Conservation (phyloP, 2,329 filamentous ascomycete genomes). For the Annulohypoxylon truncatum region DNA sequence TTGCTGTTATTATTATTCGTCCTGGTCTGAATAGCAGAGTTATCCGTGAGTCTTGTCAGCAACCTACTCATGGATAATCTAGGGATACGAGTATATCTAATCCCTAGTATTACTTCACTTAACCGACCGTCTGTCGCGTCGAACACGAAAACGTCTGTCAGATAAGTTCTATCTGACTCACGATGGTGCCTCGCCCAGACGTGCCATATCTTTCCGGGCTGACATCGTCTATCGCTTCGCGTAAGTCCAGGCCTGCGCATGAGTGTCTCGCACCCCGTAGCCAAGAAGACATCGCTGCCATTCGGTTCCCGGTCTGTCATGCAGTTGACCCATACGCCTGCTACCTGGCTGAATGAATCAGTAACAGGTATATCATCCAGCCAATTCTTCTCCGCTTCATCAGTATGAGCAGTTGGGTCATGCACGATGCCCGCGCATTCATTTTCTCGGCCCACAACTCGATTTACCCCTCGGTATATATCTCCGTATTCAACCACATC, state of each 20-base stretch:
- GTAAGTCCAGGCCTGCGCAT: not conserved
- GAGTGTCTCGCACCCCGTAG: not conserved
- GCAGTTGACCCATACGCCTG: constrained; percentile 51
- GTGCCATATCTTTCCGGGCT: not conserved
- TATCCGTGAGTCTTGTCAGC: constrained; percentile 38
- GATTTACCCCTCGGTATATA: constrained; percentile 51
- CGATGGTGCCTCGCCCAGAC: constrained; percentile 11
- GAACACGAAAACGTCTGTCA: constrained; percentile 52
- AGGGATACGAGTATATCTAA: constrained; percentile 46
- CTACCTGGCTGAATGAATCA: constrained; percentile 52
- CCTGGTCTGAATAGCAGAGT: not conserved
- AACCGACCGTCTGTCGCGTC: constrained; percentile 45
- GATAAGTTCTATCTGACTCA: constrained; percentile 39
- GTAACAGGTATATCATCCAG: constrained; percentile 11
- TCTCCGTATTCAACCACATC: constrained; percentile 53
- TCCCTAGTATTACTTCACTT: constrained; percentile 50
- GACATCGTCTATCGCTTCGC: not conserved
- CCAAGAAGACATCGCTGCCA: not conserved
- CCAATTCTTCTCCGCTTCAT: not conserved
- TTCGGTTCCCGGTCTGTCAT: constrained; percentile 44
- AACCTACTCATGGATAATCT: constrained; percentile 47
- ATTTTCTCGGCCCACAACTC: constrained; percentile 46
- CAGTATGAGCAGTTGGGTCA: constrained; percentile 13
- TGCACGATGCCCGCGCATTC: constrained; percentile 49
- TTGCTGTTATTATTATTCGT: not conserved